phyloP scores from a whole-genome alignment of 257 asterid genomes.

The Ehretia macrophylla region DNA sequence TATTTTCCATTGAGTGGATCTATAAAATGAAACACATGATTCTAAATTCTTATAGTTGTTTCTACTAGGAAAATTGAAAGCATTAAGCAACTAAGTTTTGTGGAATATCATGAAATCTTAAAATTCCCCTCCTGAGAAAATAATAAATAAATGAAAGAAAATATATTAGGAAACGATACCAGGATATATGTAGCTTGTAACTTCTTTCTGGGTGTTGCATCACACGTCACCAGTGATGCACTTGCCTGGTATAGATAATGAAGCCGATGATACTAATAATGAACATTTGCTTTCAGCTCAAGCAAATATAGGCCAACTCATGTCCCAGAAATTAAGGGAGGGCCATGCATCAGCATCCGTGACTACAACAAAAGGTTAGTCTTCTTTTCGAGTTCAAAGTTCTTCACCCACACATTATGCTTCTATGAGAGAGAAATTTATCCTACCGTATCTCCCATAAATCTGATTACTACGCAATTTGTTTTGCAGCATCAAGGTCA shows the following conservation, averaged over 20 bases:
- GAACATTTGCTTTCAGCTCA: conserved; percentile 47
- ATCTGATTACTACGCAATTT: conserved; percentile 11
- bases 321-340: conserved; percentile 61
- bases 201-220: neutral
- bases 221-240: too few species aligned
- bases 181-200: too few species aligned
- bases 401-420: neutral
- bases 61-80: too few species aligned
- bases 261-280: conserved; percentile 3
- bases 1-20: neutral
- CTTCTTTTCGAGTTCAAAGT: neutral
- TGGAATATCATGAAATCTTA: too few species aligned
- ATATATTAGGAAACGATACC: too few species aligned
- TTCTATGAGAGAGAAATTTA: neutral
- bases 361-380: conserved; percentile 61
- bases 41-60: too few species aligned
- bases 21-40: neutral
- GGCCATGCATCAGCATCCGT: conserved; percentile 58
- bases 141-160: too few species aligned
- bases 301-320: conserved; percentile 41
- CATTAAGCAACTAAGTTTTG: too few species aligned
- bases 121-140: too few species aligned
- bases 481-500: conserved; percentile 82
- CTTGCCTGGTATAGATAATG: neutral
- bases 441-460: neutral